Percentiles rank a stretch among this genome's conserved stretches.
These are phyloP conservation scores for Verbascum thapsus DNA, from an alignment of 257 asterid species.

Conservation along the genomic window DNA sequence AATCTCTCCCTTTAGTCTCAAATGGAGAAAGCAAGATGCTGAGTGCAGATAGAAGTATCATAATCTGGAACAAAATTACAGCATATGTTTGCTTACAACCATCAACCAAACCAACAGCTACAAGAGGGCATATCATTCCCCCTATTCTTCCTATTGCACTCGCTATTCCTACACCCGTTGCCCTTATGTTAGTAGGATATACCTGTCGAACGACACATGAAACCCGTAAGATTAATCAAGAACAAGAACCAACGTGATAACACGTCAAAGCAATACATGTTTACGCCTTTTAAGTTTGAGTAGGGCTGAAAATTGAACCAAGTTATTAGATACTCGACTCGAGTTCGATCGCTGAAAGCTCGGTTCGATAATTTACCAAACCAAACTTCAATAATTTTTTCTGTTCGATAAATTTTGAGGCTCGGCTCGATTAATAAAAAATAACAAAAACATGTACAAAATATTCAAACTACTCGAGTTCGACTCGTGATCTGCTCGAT, in stretches of 20 bases:
- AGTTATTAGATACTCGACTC: too few relatives aligned
- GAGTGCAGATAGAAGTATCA: constrained; percentile 46
- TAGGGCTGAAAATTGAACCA: too few relatives aligned
- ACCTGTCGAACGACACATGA: constrained; percentile 37
- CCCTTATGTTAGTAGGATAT: constrained; percentile 68
- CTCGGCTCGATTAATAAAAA: too few relatives aligned
- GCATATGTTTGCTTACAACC: constrained; percentile 59
- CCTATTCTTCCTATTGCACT: constrained; percentile 59
- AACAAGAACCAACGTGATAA: neutral
- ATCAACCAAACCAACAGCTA: constrained; percentile 60
- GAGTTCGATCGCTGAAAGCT: too few relatives aligned
- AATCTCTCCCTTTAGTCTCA: constrained; percentile 43
- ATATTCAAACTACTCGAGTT: too few relatives aligned
- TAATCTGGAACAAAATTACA: constrained; percentile 45
- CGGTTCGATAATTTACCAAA: too few relatives aligned
- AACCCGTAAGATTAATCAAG: neutral
- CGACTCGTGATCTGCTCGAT: too few relatives aligned
- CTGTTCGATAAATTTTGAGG: too few relatives aligned
- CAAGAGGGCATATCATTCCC: constrained; percentile 73
- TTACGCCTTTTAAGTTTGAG: too few relatives aligned
- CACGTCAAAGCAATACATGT: too few relatives aligned
- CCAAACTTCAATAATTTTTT: too few relatives aligned
- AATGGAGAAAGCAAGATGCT: constrained; percentile 52
- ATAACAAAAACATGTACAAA: too few relatives aligned
- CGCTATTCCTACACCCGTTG: constrained; percentile 63